Base-by-base conservation (phyloP, 129 eudicot genomes). In the Saposhnikovia divaricata region DNA sequence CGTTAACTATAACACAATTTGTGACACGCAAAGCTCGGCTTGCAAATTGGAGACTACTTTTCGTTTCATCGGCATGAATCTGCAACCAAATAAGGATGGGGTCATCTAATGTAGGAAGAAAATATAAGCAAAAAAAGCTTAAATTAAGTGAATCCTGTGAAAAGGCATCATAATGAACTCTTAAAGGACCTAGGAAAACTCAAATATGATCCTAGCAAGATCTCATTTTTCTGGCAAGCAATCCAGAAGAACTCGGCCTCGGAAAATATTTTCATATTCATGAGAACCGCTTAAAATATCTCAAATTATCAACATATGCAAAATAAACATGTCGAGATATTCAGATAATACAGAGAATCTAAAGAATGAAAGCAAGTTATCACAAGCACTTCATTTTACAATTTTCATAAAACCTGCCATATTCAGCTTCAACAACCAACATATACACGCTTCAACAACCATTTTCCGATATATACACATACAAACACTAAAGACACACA, bases 11-110 rank as follows among this genome's bases (percentile, higher is more conserved):
- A 83, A 90, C 99, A 82, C 97, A 91, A 84, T 96, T 96, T 70
- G 99, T 96, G 51, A 96, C 99, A 72, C 96, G 97, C 85, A 96
- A 88, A 82, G 99, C 99, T 85, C 99, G 83, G 85, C 98, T 96
- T 50, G 99, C 98, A 89, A 96, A 96, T 86, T 89, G 95, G 80
- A 96, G 99, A 83, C 97, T 96, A 81, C 99, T 92, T 90, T 96
- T 96, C 44, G 99, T 96, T 90, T 96, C 99, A 83, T 96, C 99
- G 79, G 98, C 98, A 85, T 96, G 99, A 80, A 92, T 81, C 99
- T 96, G 92, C 79, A 82, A 72, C 80, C 42, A 77, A 71, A 43
- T 9, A 43, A 73, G 73, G 34, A 65, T 44, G 31, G 37, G 27
- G 10, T 19, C 16, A 44, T 43, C 4, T 11, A 13, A 68, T 68